Conservation (phyloP, 1,284 basidiomycete genomes). For the Moesziomyces sp. region DNA sequence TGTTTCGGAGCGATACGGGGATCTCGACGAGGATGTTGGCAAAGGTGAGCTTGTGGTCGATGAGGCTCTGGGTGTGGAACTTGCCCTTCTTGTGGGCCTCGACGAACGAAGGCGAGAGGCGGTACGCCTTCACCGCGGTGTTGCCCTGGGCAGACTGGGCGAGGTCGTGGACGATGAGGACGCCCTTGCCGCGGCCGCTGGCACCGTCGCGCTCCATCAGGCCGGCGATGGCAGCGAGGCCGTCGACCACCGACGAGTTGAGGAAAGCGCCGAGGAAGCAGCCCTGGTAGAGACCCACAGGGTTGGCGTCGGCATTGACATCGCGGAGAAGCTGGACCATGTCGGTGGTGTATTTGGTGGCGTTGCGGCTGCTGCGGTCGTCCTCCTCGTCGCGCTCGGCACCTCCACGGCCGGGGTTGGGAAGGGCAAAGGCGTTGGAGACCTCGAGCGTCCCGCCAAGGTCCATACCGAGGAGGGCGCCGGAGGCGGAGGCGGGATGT, state of each 20-base stretch:
- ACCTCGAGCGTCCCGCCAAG: constrained; percentile 64
- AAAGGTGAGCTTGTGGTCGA: constrained; percentile 86
- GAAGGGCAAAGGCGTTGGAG: constrained; percentile 63
- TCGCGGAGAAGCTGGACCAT: constrained; percentile 89
- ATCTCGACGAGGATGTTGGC: constrained; percentile 89
- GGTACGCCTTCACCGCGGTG: constrained; percentile 89
- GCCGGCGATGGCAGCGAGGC: constrained; percentile 69
- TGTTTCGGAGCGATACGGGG: constrained; percentile 87
- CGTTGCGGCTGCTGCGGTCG: constrained; percentile 59
- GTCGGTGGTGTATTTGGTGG: constrained; percentile 77
- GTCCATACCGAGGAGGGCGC: constrained; percentile 64
- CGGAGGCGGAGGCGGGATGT: constrained; percentile 62
- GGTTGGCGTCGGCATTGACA: constrained; percentile 91
- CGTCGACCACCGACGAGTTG: constrained; percentile 87
- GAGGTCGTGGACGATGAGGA: constrained; percentile 66
- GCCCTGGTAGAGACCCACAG: constrained; percentile 97
- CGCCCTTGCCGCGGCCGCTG: constrained; percentile 62
- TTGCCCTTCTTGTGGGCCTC: constrained; percentile 85
- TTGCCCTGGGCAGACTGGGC: constrained; percentile 77
- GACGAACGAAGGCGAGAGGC: constrained; percentile 83
- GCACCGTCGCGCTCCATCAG: constrained; percentile 66
- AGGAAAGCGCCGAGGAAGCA: constrained; percentile 76
- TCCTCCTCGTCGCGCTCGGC: constrained; percentile 60
- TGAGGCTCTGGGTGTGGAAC: constrained; percentile 85
- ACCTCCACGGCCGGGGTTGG: constrained; percentile 47